phyloP scores from a whole-genome alignment of 768 basidiomycete genomes.

The Trametes cubensis region DNA sequence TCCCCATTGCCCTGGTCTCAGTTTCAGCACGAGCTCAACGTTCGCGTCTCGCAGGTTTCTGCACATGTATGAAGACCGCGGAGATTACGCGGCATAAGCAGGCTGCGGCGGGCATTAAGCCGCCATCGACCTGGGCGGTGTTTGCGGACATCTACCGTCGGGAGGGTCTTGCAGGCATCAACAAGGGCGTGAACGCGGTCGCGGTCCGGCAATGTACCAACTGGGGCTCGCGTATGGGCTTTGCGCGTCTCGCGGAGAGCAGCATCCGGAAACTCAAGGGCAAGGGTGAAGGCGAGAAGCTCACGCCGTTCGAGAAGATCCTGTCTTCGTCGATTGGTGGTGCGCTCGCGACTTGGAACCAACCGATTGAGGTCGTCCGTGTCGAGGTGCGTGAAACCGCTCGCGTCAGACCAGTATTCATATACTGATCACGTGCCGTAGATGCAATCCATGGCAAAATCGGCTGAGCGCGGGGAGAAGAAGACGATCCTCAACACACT shows the following conservation, averaged over 20 bases:
- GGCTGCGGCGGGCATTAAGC: conserved; percentile 78
- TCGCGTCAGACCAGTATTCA: not conserved
- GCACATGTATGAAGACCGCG: conserved; percentile 99
- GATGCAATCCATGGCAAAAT: conserved; percentile 99
- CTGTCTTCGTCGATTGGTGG: conserved; percentile 86
- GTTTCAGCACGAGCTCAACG: not conserved
- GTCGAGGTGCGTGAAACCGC: conserved; percentile 69
- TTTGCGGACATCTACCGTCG: conserved; percentile 93
- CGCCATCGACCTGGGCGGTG: conserved; percentile 90
- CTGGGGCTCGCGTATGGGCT: conserved; percentile 95
- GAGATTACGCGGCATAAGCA: conserved; percentile 97
- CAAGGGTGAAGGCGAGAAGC: conserved; percentile 72
- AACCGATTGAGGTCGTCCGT: conserved; percentile 96
- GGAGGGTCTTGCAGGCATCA: conserved; percentile 94
- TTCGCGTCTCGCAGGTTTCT: conserved; percentile 68
- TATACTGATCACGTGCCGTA: conserved; percentile 32
- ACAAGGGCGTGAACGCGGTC: conserved; percentile 98
- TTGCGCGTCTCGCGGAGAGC: conserved; percentile 89
- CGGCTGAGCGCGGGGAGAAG: conserved; percentile 81
- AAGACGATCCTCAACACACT: conserved; percentile 91
- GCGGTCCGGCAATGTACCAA: conserved; percentile 92
- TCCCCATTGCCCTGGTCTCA: conserved; percentile 18
- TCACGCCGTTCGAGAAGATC: conserved; percentile 85
- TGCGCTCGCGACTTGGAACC: conserved; percentile 98
- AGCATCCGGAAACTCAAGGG: conserved; percentile 78